Evolutionary conservation across 768 basidiomycete species (phyloP), one percentile per base, ranked within the genome.

Genomic region (Boletus vinaceobasis): DNA sequence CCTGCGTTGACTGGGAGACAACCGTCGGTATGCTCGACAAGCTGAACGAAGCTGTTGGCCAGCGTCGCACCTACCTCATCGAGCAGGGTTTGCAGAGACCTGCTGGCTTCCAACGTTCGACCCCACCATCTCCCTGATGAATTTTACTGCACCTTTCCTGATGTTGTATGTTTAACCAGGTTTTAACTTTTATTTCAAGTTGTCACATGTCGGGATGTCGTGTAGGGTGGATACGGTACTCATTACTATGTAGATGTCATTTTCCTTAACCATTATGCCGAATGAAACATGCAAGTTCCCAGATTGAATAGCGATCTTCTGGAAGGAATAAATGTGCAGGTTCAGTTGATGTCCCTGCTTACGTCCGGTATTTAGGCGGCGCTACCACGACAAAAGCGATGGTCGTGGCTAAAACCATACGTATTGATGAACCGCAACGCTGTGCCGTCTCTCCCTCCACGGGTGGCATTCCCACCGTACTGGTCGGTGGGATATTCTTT

Each of bases 1-100:
- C 91, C 3, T 97, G 93, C 65, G 86, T 95, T 44, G 82, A 89
- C 69, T 96, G 93, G 91, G 80, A 83, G 45, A 77, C 78, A 7
- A 97, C 93, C 1, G 76, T 91, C 37, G 60, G 52, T 19, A 89
- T 94, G 85, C 81, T 96, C 47, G 79, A 86, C 65, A 74, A 77
- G 53, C 77, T 93, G 47, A 87, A 93, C 56, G 76, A 78, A 10
- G 71, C 70, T 17, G 71, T 71, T 21, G 57, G 50, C 37, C 62
- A 60, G 23, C 71, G 70, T 11, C 69, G 69, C 7, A 7, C 10
- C 46, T 65, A 36, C 56, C 50, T 67, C 13, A 56, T 72, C n/a
- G 60, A 64, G 19, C 56, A 64, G 36, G 52, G 69, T 29, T 46
- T 71, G 8, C 59, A 60, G 29, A 58, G 43, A 47, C 71, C 63